Evolutionary conservation across 2,329 filamentous ascomycete species (phyloP).

Genomic region (Aspergillus persii): DNA sequence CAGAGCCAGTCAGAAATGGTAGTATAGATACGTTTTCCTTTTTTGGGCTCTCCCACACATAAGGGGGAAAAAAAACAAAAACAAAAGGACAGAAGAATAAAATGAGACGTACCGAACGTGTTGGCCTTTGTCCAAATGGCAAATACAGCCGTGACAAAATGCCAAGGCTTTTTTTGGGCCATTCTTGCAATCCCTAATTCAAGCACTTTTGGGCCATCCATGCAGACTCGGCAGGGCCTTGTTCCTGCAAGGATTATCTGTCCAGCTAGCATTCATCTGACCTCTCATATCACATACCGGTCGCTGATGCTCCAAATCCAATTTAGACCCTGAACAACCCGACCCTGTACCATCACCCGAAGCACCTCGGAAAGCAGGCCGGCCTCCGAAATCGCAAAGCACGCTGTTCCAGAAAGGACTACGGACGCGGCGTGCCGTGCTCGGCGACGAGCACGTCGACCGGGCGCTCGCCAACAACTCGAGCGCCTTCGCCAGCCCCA

Average conservation of each 20-base stretch:
- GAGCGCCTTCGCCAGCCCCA: conserved; percentile 58
- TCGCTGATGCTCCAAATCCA: background rate
- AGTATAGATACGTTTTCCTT: background rate
- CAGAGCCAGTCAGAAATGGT: background rate
- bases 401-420: conserved; percentile 59
- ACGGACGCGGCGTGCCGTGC: conserved; percentile 58
- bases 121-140: too few species aligned
- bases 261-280: background rate
- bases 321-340: background rate
- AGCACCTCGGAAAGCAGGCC: conserved; percentile 32
- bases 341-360: conserved; percentile 37
- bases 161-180: background rate
- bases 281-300: background rate
- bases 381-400: background rate
- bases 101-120: background rate
- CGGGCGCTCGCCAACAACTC: conserved; percentile 55
- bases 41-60: background rate
- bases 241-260: background rate
- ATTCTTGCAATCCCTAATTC: background rate
- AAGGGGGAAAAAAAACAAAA: background rate
- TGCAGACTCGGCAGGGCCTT: background rate
- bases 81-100: background rate
- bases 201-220: background rate
- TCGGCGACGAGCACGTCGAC: conserved; percentile 62
- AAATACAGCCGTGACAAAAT: background rate